Evolutionary conservation across 2,329 filamentous ascomycete species (phyloP).

Genomic region (Trichothecium sympodiale): DNA sequence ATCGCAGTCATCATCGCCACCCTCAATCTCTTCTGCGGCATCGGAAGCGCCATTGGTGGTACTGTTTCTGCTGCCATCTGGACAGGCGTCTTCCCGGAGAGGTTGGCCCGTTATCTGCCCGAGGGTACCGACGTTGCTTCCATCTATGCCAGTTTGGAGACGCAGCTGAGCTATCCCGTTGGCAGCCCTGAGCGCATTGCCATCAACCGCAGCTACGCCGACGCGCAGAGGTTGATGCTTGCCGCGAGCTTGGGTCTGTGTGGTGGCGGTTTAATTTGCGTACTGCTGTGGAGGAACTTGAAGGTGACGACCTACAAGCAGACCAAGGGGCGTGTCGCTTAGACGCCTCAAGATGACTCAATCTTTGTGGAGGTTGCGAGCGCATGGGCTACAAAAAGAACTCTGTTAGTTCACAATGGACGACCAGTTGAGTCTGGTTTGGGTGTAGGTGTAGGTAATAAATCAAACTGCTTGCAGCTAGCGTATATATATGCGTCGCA

Average conservation of each 20-base stretch:
- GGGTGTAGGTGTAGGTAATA: no score
- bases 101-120: constrained; percentile 39
- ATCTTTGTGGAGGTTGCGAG: no score
- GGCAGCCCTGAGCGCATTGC: constrained; percentile 39
- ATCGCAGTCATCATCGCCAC: constrained; percentile 51
- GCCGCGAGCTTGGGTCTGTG: constrained; percentile 35
- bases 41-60: constrained; percentile 48
- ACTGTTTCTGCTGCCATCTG: constrained; percentile 55
- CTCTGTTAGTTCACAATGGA: no score
- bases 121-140: constrained; percentile 18
- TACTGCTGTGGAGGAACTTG: constrained; percentile 39
- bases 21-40: constrained; percentile 45
- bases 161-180: constrained; percentile 40
- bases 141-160: constrained; percentile 37
- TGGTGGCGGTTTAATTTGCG: constrained; percentile 21
- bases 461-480: no score
- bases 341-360: no score
- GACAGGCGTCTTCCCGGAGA: constrained; percentile 44
- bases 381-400: no score
- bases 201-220: constrained; percentile 49
- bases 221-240: constrained; percentile 40
- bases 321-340: constrained; percentile 27
- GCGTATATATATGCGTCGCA: no score
- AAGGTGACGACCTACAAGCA: constrained; percentile 34
- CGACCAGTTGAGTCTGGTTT: no score